These are phyloP conservation scores for Coccomyxa subellipsoidea DNA, from an alignment of 163 green algal species.

Conservation along the genomic window DNA sequence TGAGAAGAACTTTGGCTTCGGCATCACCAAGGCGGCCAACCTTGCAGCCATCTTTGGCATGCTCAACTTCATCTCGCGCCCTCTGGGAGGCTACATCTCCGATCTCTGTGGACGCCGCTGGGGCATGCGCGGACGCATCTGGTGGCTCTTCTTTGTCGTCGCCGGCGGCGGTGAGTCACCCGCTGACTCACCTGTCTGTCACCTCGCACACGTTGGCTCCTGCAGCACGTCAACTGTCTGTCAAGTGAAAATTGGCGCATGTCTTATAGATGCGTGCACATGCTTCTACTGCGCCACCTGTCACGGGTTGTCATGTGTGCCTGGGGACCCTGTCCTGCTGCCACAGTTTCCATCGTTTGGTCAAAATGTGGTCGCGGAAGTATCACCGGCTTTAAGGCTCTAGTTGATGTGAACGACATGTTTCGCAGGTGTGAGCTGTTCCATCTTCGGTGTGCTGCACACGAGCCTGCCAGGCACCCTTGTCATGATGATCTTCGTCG, in stretches of 20 bases:
- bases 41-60: conserved; percentile 60
- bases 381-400: no score
- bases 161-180: conserved; percentile 29
- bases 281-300: background rate
- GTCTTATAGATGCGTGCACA: no score
- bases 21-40: conserved; percentile 65
- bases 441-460: conserved; percentile 8
- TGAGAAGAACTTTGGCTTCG: conserved; percentile 84
- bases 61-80: conserved; percentile 53
- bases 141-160: conserved; percentile 58
- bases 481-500: conserved; percentile 22
- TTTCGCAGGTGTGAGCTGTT: conserved; percentile 19
- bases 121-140: conserved; percentile 87
- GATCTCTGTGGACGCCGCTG: conserved; percentile 58
- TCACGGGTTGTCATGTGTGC: no score
- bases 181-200: background rate
- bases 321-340: no score
- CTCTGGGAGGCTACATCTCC: conserved; percentile 73
- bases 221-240: background rate
- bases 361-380: no score
- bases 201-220: background rate
- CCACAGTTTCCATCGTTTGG: no score
- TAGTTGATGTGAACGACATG: background rate
- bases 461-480: conserved; percentile 22
- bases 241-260: no score